phyloP scores from a whole-genome alignment of 2,329 filamentous ascomycete species.

The Aspergillus latus region DNA sequence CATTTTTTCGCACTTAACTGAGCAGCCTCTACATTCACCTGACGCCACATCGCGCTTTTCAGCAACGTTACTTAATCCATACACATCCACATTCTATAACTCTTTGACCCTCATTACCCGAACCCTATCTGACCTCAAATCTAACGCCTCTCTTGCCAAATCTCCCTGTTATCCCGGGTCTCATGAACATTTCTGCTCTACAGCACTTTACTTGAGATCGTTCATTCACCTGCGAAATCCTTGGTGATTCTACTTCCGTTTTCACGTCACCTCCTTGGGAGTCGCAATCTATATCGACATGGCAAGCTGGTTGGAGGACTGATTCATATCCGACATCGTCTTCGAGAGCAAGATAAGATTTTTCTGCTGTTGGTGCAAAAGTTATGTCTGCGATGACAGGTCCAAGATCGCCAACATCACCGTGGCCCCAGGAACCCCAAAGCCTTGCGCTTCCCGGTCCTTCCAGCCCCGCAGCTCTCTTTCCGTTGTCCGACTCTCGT shows the following conservation, averaged over 20 bases:
- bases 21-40: constrained; percentile 1
- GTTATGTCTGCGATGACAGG: constrained; percentile 34
- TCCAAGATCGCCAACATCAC: constrained; percentile 34
- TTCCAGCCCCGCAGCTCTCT: constrained; percentile 22
- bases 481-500: constrained; percentile 23
- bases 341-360: constrained; percentile 11
- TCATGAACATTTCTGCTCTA: neutral
- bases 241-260: neutral
- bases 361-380: constrained; percentile 12
- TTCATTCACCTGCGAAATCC: no score
- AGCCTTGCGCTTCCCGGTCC: constrained; percentile 20
- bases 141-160: neutral
- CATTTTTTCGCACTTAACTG: constrained; percentile 1
- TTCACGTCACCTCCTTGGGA: neutral
- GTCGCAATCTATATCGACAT: constrained; percentile 14
- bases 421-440: constrained; percentile 32
- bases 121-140: neutral
- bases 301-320: constrained; percentile 18
- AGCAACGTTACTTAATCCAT: neutral
- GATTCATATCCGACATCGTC: constrained; percentile 6
- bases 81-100: constrained; percentile 6
- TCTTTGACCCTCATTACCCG: neutral
- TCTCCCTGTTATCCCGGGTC: no score
- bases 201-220: neutral
- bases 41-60: constrained; percentile 10